Conservation (phyloP, 768 basidiomycete genomes). For the Calvatia gigantea region DNA sequence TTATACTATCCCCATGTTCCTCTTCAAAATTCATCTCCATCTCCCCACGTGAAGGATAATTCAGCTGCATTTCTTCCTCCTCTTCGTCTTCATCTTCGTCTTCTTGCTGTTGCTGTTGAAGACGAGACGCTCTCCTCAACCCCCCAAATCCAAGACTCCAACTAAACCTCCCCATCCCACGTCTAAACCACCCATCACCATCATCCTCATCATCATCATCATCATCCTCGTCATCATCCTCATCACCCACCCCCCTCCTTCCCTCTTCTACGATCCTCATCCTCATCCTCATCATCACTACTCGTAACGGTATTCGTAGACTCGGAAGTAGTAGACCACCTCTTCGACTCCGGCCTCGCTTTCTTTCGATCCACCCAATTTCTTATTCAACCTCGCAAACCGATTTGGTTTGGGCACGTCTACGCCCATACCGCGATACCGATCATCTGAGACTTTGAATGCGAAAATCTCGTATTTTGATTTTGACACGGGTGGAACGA, state of each 20-base stretch:
- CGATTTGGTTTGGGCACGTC: slow-evolving; percentile 38
- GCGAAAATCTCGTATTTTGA: slow-evolving; percentile 45
- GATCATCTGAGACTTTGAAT: slow-evolving; percentile 30
- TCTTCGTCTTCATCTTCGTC: slow-evolving; percentile 17
- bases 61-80: slow-evolving; percentile 27
- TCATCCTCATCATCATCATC: slow-evolving; percentile 23
- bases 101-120: slow-evolving; percentile 8
- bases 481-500: slow-evolving; percentile 12
- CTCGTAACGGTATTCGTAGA: background rate
- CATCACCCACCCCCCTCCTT: slow-evolving; percentile 2
- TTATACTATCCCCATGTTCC: slow-evolving; percentile 13
- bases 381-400: slow-evolving; percentile 28
- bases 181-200: slow-evolving; percentile 25
- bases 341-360: slow-evolving; percentile 5
- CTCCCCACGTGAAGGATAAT: slow-evolving; percentile 39
- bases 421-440: slow-evolving; percentile 35
- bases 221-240: slow-evolving; percentile 18
- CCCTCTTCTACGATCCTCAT: slow-evolving; percentile 20
- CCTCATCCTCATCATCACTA: slow-evolving; percentile 22
- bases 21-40: slow-evolving; percentile 29
- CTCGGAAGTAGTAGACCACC: slow-evolving; percentile 5
- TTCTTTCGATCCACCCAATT: slow-evolving; percentile 12
- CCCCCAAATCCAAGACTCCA: slow-evolving; percentile 19
- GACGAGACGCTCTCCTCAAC: slow-evolving; percentile 4
- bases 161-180: slow-evolving; percentile 25